phyloP scores from a whole-genome alignment of 2,329 filamentous ascomycete species.

The Colletotrichum aenigma region DNA sequence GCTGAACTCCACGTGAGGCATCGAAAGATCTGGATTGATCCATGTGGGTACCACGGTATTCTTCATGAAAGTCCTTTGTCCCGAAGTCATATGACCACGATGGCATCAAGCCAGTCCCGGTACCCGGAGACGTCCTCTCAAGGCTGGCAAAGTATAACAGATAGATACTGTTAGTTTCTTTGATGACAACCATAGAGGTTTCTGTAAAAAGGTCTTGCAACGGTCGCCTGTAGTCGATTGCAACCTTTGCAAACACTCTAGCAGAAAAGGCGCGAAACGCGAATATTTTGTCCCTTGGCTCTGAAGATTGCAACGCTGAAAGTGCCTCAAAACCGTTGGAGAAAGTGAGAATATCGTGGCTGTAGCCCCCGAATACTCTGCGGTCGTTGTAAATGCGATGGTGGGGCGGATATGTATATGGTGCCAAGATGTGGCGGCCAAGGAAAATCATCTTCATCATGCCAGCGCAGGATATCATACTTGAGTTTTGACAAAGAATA shows the following conservation, averaged over 20 bases:
- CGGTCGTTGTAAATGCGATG: too few relatives aligned
- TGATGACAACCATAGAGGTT: fast-evolving
- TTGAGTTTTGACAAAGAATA: fast-evolving
- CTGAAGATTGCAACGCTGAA: not conserved
- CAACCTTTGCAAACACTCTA: fast-evolving
- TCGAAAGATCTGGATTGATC: too few relatives aligned
- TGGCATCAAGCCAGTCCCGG: fast-evolving
- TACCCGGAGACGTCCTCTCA: not conserved
- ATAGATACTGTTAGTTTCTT: fast-evolving
- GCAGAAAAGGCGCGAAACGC: fast-evolving
- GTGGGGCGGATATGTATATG: too few relatives aligned
- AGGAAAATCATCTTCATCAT: not conserved
- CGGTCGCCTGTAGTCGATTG: fast-evolving
- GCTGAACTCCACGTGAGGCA: not conserved
- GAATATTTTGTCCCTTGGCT: not conserved
- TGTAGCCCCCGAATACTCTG: too few relatives aligned
- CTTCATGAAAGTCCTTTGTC: fast-evolving
- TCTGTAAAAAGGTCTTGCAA: fast-evolving
- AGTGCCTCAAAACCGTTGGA: too few relatives aligned
- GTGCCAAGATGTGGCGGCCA: too few relatives aligned
- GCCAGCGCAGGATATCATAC: fast-evolving
- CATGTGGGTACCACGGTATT: fast-evolving
- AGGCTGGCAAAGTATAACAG: not conserved
- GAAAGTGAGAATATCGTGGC: too few relatives aligned
- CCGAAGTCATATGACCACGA: not conserved